These are phyloP conservation scores for Microstroma glucosiphilum DNA, from an alignment of 1,284 basidiomycete species.

Conservation along the genomic window DNA sequence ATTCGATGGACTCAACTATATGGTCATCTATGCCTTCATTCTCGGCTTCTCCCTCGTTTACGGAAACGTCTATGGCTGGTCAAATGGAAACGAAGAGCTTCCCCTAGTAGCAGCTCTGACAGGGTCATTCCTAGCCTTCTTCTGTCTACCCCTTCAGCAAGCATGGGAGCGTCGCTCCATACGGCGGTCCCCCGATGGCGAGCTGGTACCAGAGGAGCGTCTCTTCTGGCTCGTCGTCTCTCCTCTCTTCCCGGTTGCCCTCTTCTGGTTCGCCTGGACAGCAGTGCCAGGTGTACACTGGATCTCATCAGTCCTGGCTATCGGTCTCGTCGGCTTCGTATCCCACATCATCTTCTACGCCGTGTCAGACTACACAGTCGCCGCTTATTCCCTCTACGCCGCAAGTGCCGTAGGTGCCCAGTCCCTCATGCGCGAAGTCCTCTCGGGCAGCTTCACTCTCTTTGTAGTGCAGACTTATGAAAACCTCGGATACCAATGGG, in stretches of 20 bases:
- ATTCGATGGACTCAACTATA: conserved; percentile 42
- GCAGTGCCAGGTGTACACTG: conserved; percentile 30
- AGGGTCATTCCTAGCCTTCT: conserved; percentile 27
- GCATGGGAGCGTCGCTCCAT: conserved; percentile 4
- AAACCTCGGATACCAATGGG: conserved; percentile 29
- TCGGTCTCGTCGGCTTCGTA: conserved; percentile 27
- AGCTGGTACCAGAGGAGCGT: conserved; percentile 12
- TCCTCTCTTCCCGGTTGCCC: conserved; percentile 23
- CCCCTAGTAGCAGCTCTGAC: conserved; percentile 30
- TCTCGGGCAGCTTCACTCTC: conserved; percentile 29
- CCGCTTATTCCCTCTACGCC: conserved; percentile 31
- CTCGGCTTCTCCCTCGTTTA: conserved; percentile 52
- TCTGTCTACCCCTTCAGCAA: conserved; percentile 25
- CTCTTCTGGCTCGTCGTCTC: conserved; percentile 11
- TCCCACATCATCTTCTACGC: conserved; percentile 39
- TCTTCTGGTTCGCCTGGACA: conserved; percentile 43
- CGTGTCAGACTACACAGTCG: conserved; percentile 37
- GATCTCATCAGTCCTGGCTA: conserved; percentile 32
- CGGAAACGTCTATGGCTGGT: conserved; percentile 28
- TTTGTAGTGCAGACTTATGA: conserved; percentile 22
- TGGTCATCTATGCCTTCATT: conserved; percentile 50
- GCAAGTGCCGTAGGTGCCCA: conserved; percentile 37
- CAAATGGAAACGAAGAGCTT: conserved; percentile 23
- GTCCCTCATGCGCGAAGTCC: conserved; percentile 30
- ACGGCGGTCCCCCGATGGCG: conserved; percentile 8